Evolutionary conservation across 495 filamentous ascomycete genomes (phyloP).

Genomic region (Aspergillus panamensis): DNA sequence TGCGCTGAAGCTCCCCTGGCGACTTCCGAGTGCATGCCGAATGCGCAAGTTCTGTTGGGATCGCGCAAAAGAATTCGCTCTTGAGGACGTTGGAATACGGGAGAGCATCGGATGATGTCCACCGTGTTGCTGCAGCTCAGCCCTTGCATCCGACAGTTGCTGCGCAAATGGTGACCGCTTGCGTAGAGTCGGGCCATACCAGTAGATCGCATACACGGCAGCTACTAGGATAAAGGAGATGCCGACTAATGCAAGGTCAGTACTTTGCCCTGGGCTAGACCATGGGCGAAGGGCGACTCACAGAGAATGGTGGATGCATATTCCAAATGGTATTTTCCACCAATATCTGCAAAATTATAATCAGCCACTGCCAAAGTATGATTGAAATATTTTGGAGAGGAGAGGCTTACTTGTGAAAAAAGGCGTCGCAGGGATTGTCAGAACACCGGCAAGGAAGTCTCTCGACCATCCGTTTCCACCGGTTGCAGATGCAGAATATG

Average conservation of each 20-base stretch:
- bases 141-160: constrained; percentile 53
- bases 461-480: constrained; percentile 72
- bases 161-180: constrained; percentile 72
- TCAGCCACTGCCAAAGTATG: neutral
- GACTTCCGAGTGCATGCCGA: constrained; percentile 43
- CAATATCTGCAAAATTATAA: constrained; percentile 49
- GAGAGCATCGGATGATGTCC: constrained; percentile 25
- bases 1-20: constrained; percentile 31
- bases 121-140: constrained; percentile 40
- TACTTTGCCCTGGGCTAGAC: neutral
- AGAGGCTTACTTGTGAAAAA: constrained; percentile 53
- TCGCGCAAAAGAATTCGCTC: constrained; percentile 45
- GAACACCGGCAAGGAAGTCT: constrained; percentile 78
- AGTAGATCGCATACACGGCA: constrained; percentile 76
- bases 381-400: neutral
- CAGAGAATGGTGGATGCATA: constrained; percentile 70
- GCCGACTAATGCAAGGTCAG: constrained; percentile 35
- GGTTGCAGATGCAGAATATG: constrained; percentile 68
- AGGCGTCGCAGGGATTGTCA: constrained; percentile 70
- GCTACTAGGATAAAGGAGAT: constrained; percentile 67
- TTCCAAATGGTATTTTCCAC: constrained; percentile 56
- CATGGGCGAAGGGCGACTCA: constrained; percentile 23
- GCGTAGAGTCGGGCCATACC: constrained; percentile 64
- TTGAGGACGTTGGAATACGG: constrained; percentile 36
- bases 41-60: constrained; percentile 50